Evolutionary conservation across 23 red algal species (phyloP).

Genomic region (Agarophyton chilense): DNA sequence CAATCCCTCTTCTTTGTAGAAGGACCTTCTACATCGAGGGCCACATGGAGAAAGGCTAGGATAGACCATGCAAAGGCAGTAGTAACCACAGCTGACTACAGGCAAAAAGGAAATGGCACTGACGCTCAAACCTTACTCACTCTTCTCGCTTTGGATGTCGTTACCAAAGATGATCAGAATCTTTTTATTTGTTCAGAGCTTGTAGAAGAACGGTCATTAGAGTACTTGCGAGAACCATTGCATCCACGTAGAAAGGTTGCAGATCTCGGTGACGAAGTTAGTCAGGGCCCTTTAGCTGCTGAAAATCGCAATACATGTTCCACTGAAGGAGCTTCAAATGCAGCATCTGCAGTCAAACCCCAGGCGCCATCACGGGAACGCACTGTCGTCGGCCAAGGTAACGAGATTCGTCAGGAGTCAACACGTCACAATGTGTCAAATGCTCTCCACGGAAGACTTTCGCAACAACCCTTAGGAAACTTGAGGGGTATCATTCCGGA

Average conservation of each 20-base stretch:
- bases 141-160: slow-evolving; percentile 60
- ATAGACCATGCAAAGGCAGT: slow-evolving; percentile 43
- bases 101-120: slow-evolving; percentile 18
- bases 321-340: background rate
- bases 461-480: background rate
- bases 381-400: background rate
- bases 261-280: slow-evolving; percentile 12
- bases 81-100: slow-evolving; percentile 63
- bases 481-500: background rate
- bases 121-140: slow-evolving; percentile 67
- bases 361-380: background rate
- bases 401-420: background rate
- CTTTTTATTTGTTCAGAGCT: slow-evolving; percentile 68
- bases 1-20: slow-evolving; percentile 48
- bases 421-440: background rate
- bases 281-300: background rate
- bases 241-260: slow-evolving; percentile 57
- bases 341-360: background rate
- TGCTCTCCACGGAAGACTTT: background rate
- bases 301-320: background rate
- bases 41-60: slow-evolving; percentile 45
- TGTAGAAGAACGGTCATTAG: slow-evolving; percentile 62
- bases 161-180: slow-evolving; percentile 47
- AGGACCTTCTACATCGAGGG: slow-evolving; percentile 41
- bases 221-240: slow-evolving; percentile 66